Evolutionary conservation across 176 grass and related monocot genomes (phyloP).

Genomic region (Puccinellia tenuiflora): DNA sequence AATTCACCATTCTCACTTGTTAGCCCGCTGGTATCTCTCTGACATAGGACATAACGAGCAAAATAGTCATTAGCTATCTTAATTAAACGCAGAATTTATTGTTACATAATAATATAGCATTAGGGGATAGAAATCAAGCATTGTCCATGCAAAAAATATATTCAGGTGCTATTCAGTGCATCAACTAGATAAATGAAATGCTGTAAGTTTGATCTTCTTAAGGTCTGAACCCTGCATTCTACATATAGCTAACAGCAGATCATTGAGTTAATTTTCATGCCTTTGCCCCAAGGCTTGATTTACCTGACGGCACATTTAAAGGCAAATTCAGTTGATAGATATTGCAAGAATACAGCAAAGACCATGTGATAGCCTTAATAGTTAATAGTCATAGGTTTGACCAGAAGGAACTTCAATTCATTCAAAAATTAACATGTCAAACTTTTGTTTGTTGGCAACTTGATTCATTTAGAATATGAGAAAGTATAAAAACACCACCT

Average conservation of each 20-base stretch:
- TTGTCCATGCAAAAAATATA: neutral
- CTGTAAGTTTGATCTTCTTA: neutral
- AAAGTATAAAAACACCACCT: neutral
- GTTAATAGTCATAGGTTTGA: neutral
- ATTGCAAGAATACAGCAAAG: neutral
- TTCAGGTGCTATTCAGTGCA: neutral
- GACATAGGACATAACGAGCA: constrained; percentile 3
- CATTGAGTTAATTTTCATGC: neutral
- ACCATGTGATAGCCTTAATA: neutral
- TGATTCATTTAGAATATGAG: neutral
- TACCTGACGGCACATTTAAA: neutral
- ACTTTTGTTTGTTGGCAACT: neutral
- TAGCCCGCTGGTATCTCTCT: constrained; percentile 73
- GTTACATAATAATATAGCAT: neutral
- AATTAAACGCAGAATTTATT: neutral
- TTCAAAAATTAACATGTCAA: neutral
- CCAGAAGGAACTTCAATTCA: neutral
- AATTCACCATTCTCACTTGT: constrained; percentile 65
- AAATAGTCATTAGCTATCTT: constrained; percentile 22
- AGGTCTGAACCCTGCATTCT: neutral
- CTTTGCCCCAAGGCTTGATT: neutral
- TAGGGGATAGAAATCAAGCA: neutral
- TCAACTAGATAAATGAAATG: neutral
- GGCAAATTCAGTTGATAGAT: neutral
- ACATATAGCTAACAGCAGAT: neutral